Evolutionary conservation across 2,329 filamentous ascomycete species (phyloP), one percentile per base, ranked within the genome.

Genomic region (Fusarium haematococcum): DNA sequence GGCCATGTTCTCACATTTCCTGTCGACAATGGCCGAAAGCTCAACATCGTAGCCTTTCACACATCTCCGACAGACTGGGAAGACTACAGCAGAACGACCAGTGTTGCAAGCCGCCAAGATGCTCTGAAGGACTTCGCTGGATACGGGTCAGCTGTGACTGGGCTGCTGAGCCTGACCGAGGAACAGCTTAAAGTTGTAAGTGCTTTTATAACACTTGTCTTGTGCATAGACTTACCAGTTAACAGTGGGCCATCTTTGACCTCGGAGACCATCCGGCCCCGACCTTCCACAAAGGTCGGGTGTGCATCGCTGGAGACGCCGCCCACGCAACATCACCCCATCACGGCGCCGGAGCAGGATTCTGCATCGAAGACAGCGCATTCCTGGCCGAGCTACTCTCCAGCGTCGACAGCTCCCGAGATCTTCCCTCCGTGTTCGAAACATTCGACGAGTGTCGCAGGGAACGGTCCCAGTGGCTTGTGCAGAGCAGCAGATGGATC

Each of bases 251-350:
- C 2, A 82, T 87, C 35, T 88, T 86, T 71, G 86, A 87, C 56
- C 79, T 86, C 0, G 83, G 82, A 35, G 81, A 86, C n/a, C 75
- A 85, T 48, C 85, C 84, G 0, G 79, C 86, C 1, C 82, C 83
- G 1, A 77, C 77, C 13, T 88, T 85, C 50, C 83, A 82, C 73
- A 82, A 83, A 27, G 83, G 83, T 9, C 81, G 85, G 1, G 75
- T 88, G 27, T 86, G 84, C 41, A 83, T 92, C 3, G 79, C 90
- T 1, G 91, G 91, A 16, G 91, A 93, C 75, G 90, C 91, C 0
- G 91, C 91, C 0, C 91, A 92, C 77, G 90, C 90, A 0, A 88
- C 88, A 43, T 88, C 89, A 0, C 91, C 91, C 0, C 88, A 90
- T 43, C 88, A 90, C 48, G 90, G 90, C 0, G 86, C 90, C 1